These are phyloP conservation scores for Paraurostyla sp. DNA, from an alignment of 73 alveolate species.

Conservation along the genomic window DNA sequence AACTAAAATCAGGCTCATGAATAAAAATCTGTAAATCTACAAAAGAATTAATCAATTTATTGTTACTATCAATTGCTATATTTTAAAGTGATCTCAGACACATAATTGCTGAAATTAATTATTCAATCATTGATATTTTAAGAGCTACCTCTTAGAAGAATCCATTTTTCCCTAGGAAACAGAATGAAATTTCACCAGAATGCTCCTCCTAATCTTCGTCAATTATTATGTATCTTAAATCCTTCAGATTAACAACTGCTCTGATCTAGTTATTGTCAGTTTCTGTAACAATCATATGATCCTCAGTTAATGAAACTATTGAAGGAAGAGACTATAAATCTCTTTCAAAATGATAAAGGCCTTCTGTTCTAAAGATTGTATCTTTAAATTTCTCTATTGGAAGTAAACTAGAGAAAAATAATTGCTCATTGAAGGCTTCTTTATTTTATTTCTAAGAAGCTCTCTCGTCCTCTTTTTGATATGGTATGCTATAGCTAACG, in stretches of 20 bases:
- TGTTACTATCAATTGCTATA: not conserved
- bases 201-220: not conserved
- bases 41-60: no score
- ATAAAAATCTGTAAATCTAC: not conserved
- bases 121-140: not conserved
- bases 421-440: not conserved
- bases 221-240: not conserved
- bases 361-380: not conserved
- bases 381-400: not conserved
- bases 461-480: constrained; percentile 15
- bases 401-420: not conserved
- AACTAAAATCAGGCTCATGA: constrained; percentile 11
- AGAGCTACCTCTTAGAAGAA: not conserved
- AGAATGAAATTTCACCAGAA: not conserved
- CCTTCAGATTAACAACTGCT: not conserved
- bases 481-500: not conserved
- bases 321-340: not conserved
- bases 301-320: not conserved
- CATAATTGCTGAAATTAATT: not conserved
- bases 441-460: not conserved
- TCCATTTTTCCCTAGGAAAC: not conserved
- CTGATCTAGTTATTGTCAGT: not conserved
- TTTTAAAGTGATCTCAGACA: not conserved
- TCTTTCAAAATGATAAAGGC: not conserved
- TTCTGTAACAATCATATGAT: not conserved